These are phyloP conservation scores for Daldinia concentrica DNA, from an alignment of 495 filamentous ascomycete genomes.

Conservation along the genomic window DNA sequence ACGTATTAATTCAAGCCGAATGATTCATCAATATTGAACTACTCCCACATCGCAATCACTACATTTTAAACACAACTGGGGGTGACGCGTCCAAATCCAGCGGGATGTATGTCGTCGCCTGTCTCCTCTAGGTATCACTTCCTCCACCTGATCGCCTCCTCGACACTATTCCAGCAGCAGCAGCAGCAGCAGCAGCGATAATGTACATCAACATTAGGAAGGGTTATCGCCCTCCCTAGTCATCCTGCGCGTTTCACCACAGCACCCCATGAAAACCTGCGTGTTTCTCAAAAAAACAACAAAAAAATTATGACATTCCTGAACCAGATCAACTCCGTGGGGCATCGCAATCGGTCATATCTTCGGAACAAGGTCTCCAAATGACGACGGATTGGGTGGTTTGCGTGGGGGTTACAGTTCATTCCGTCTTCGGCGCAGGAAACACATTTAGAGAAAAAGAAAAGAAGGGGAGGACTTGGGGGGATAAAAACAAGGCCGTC, in stretches of 20 bases:
- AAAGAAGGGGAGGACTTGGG: background rate
- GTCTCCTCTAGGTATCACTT: slow-evolving; percentile 13
- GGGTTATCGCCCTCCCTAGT: slow-evolving; percentile 6
- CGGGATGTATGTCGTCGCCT: background rate
- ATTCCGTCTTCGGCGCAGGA: slow-evolving; percentile 34
- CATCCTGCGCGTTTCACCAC: slow-evolving; percentile 23
- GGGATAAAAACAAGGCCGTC: background rate
- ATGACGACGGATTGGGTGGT: slow-evolving; percentile 11
- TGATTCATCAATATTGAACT: slow-evolving; percentile 36
- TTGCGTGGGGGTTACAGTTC: slow-evolving; percentile 34
- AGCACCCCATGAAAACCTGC: slow-evolving; percentile 8
- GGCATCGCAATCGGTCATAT: slow-evolving; percentile 39
- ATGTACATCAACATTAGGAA: slow-evolving; percentile 38
- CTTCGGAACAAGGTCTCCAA: slow-evolving; percentile 29
- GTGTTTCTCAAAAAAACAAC: slow-evolving; percentile 3
- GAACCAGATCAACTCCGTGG: slow-evolving; percentile 36
- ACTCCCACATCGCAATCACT: slow-evolving; percentile 20
- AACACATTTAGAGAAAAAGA: slow-evolving; percentile 10
- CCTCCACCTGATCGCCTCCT: background rate
- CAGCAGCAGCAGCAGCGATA: slow-evolving; percentile 15
- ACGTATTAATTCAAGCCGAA: slow-evolving; percentile 16
- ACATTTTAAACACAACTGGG: slow-evolving; percentile 15
- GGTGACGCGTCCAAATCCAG: slow-evolving; percentile 14
- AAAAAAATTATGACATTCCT: slow-evolving; percentile 20
- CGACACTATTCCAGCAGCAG: background rate